Conservation (phyloP, 441 rosid species). For the Codiaeum variegatum region DNA sequence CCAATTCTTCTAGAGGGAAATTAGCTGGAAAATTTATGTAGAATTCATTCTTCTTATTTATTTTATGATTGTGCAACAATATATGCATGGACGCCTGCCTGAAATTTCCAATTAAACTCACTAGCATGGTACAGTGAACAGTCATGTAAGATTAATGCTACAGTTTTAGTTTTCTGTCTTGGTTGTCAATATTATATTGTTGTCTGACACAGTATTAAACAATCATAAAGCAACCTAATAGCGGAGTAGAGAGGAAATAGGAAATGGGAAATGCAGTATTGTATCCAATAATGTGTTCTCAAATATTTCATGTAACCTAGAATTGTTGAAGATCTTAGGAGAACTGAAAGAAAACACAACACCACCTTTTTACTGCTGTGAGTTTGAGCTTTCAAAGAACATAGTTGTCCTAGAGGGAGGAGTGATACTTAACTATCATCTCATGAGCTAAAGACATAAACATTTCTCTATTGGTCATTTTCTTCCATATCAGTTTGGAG, state of each 20-base stretch:
- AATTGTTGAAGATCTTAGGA: background rate
- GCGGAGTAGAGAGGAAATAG: background rate
- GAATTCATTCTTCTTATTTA: background rate
- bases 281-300: background rate
- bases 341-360: background rate
- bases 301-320: background rate
- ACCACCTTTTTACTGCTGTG: background rate
- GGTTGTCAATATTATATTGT: background rate
- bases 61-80: background rate
- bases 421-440: background rate
- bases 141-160: background rate
- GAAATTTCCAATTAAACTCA: slow-evolving; percentile 1
- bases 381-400: background rate
- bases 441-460: background rate
- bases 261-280: background rate
- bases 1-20: background rate
- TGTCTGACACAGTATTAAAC: background rate
- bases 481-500: background rate
- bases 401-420: slow-evolving; percentile 1
- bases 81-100: background rate
- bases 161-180: background rate
- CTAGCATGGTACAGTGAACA: background rate
- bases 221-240: background rate
- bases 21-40: background rate
- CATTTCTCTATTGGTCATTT: background rate